Percentiles rank a stretch among this genome's conserved stretches.
These are phyloP conservation scores for Ascochyta lentis DNA, from an alignment of 2,329 filamentous ascomycete genomes.

Conservation along the genomic window DNA sequence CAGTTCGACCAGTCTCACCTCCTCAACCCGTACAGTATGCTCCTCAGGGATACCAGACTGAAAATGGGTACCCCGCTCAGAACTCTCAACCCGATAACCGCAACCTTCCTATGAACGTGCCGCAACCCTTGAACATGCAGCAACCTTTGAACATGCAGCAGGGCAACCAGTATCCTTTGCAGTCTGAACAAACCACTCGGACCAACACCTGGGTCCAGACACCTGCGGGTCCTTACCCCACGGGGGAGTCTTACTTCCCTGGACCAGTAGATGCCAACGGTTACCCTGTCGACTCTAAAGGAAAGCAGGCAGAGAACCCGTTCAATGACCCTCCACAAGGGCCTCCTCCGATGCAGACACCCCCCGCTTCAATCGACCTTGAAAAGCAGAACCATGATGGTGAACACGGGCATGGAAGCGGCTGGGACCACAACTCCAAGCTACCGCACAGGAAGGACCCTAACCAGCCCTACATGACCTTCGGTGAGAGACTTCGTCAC, in stretches of 20 bases:
- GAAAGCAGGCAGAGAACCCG: constrained; percentile 27
- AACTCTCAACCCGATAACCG: constrained; percentile 16
- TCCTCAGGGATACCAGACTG: constrained; percentile 15
- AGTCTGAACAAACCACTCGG: constrained; percentile 34
- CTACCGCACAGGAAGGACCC: constrained; percentile 42
- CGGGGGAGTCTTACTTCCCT: constrained; percentile 29
- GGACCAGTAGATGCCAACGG: constrained; percentile 33
- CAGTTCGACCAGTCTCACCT: constrained; percentile 24
- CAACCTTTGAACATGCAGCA: constrained; percentile 18
- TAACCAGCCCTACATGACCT: constrained; percentile 41
- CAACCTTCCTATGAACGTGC: constrained; percentile 15
- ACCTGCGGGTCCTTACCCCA: constrained; percentile 29
- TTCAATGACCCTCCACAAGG: constrained; percentile 24
- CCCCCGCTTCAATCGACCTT: constrained; percentile 32
- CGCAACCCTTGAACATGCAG: constrained; percentile 20
- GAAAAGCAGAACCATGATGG: constrained; percentile 39
- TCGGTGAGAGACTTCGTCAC: constrained; percentile 41
- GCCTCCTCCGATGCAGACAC: constrained; percentile 22
- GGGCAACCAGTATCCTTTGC: constrained; percentile 15
- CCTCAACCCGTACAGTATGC: constrained; percentile 24
- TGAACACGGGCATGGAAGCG: constrained; percentile 23
- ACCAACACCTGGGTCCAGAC: constrained; percentile 41
- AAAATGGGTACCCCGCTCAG: constrained; percentile 3
- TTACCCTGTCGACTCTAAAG: constrained; percentile 36
- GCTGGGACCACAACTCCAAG: constrained; percentile 36